phyloP scores from a whole-genome alignment of 2,329 filamentous ascomycete species.

The Chaetothyriales sp. region DNA sequence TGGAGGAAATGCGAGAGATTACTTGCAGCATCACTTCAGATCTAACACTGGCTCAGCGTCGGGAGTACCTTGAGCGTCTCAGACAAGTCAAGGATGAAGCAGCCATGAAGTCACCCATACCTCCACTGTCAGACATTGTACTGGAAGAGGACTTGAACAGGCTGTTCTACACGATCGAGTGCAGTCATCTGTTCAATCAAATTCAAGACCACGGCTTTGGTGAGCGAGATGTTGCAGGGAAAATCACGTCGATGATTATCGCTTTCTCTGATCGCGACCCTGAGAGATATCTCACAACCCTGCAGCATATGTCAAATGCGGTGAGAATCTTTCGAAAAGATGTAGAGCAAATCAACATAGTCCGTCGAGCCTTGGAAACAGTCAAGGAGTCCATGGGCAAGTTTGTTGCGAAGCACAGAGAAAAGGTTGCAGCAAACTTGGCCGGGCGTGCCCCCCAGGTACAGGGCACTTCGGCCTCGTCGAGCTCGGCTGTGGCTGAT shows the following conservation, averaged over 20 bases:
- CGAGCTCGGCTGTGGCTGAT: background rate
- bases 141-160: slow-evolving; percentile 4
- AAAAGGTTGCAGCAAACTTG: background rate
- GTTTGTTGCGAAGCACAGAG: background rate
- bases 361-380: background rate
- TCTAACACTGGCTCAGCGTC: background rate
- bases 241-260: slow-evolving; percentile 10
- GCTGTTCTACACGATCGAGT: background rate
- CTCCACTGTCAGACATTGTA: slow-evolving; percentile 12
- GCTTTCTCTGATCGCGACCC: slow-evolving; percentile 8
- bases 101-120: slow-evolving; percentile 10
- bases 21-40: background rate
- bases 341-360: background rate
- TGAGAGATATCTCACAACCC: slow-evolving; percentile 6
- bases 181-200: background rate
- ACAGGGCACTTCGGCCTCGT: background rate
- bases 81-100: slow-evolving; percentile 9
- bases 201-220: background rate
- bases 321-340: background rate
- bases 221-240: slow-evolving; percentile 6
- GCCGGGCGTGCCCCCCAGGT: background rate
- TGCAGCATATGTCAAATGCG: slow-evolving; percentile 4
- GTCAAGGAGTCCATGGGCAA: background rate
- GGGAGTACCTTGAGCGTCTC: background rate
- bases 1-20: slow-evolving; percentile 5